These are phyloP conservation scores for Zea mays DNA, from an alignment of 176 grass and related monocot genomes.

Conservation along the genomic window DNA sequence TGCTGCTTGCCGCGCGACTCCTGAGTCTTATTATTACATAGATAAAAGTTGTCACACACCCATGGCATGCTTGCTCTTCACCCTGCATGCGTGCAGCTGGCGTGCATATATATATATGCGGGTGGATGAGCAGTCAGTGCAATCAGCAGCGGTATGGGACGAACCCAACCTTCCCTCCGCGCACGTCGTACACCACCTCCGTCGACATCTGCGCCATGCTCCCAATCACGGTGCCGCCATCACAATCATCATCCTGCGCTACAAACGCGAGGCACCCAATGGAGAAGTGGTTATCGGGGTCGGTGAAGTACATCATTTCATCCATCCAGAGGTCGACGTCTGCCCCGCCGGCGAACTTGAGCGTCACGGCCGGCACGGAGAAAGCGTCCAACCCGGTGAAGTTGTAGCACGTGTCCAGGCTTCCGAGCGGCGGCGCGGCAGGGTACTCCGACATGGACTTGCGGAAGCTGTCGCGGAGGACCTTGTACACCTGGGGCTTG, in stretches of 20 bases:
- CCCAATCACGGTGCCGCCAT: not conserved
- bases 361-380: not conserved
- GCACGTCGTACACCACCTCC: slow-evolving; percentile 29
- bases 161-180: not conserved
- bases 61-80: not conserved
- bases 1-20: not conserved
- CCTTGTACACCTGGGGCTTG: not conserved
- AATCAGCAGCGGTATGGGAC: slow-evolving; percentile 4
- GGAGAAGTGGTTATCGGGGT: not conserved
- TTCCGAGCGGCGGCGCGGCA: not conserved
- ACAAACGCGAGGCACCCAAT: slow-evolving; percentile 39
- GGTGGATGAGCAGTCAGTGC: too few relatives aligned
- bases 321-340: not conserved
- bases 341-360: slow-evolving; percentile 21
- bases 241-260: not conserved
- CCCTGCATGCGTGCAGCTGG: not conserved
- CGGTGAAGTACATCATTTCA: slow-evolving; percentile 17
- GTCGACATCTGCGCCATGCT: not conserved
- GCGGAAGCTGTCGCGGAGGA: slow-evolving; percentile 17
- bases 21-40: too few relatives aligned
- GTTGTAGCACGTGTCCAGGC: slow-evolving; percentile 47
- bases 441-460: not conserved
- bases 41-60: too few relatives aligned
- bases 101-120: too few relatives aligned
- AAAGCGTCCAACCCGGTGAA: not conserved